Percentiles rank a stretch among this genome's conserved stretches.
Conservation (phyloP, 2,329 filamentous ascomycete genomes). For the Fusarium avenaceum region DNA sequence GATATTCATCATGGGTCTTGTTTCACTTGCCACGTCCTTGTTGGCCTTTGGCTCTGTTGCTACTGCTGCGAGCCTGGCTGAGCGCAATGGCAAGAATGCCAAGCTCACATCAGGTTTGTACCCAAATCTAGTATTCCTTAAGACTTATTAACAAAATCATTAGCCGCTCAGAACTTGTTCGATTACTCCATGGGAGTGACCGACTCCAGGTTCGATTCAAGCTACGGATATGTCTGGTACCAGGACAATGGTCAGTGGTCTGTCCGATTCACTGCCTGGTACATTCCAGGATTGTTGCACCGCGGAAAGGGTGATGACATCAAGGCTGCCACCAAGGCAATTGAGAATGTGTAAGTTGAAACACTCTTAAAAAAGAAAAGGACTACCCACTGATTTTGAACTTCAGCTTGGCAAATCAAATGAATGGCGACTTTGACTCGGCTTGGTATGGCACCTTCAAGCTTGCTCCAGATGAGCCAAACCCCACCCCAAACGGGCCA, state of each 20-base stretch:
- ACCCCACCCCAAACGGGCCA: conserved; percentile 9
- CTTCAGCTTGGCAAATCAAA: conserved; percentile 10
- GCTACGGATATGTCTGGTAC: conserved; percentile 59
- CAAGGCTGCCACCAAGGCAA: conserved; percentile 14
- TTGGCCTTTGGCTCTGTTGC: conserved; percentile 13
- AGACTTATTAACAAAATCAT: not conserved
- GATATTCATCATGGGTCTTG: conserved; percentile 12
- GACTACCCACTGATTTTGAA: not conserved
- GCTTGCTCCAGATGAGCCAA: conserved; percentile 22
- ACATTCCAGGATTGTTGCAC: conserved; percentile 54
- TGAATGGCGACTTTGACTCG: conserved; percentile 17
- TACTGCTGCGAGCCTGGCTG: conserved; percentile 12
- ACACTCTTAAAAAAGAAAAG: too few relatives aligned
- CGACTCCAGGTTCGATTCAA: conserved; percentile 57
- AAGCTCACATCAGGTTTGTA: conserved; percentile 16
- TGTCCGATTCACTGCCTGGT: conserved; percentile 60
- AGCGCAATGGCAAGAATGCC: conserved; percentile 10
- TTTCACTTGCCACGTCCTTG: conserved; percentile 24
- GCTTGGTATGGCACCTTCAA: conserved; percentile 28
- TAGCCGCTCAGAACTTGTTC: conserved; percentile 15
- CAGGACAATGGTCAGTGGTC: conserved; percentile 59
- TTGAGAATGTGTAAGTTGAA: conserved; percentile 20
- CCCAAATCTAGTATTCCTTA: accelerated
- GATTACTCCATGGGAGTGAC: conserved; percentile 56
- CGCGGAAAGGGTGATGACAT: conserved; percentile 10